These are phyloP conservation scores for Mycena filopes DNA, from an alignment of 768 basidiomycete species.

Conservation along the genomic window DNA sequence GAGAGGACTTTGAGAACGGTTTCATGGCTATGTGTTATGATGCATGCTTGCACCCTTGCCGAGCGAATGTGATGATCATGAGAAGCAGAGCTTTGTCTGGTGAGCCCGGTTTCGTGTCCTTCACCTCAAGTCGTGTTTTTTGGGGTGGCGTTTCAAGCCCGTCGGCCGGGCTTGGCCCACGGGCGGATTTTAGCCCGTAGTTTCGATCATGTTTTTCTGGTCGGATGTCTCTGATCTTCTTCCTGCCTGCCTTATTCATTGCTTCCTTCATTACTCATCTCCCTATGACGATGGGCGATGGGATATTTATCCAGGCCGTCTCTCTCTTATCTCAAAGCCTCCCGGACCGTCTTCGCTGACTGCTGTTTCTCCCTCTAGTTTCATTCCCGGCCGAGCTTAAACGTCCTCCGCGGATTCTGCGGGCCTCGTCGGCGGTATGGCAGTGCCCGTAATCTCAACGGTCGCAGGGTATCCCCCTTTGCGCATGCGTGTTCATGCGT, in stretches of 20 bases:
- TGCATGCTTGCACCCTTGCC: constrained; percentile 28
- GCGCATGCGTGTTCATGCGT: no score
- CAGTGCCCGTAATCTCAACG: background rate
- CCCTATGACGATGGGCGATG: constrained; percentile 25
- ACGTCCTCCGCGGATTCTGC: constrained; percentile 19
- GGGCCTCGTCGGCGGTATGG: constrained; percentile 11
- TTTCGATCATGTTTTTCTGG: constrained; percentile 19
- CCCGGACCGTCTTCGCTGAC: constrained; percentile 10
- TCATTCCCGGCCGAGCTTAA: background rate
- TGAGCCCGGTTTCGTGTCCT: constrained; percentile 31
- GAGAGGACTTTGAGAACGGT: constrained; percentile 23
- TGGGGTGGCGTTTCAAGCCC: constrained; percentile 19
- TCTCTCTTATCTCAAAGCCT: constrained; percentile 16
- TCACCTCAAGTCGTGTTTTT: constrained; percentile 22
- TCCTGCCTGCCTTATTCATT: constrained; percentile 17
- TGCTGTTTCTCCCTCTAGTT: constrained; percentile 9
- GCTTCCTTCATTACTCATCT: constrained; percentile 24
- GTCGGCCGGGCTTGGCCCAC: constrained; percentile 6
- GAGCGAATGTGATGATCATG: constrained; percentile 31
- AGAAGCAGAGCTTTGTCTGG: constrained; percentile 29
- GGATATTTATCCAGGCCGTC: no score
- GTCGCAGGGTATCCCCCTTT: constrained; percentile 16
- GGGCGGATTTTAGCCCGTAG: constrained; percentile 2
- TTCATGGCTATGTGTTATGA: constrained; percentile 33
- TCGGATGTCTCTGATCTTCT: constrained; percentile 25